Evolutionary conservation across 345 rosid species (phyloP).

Genomic region (Pelargonium nanum): DNA sequence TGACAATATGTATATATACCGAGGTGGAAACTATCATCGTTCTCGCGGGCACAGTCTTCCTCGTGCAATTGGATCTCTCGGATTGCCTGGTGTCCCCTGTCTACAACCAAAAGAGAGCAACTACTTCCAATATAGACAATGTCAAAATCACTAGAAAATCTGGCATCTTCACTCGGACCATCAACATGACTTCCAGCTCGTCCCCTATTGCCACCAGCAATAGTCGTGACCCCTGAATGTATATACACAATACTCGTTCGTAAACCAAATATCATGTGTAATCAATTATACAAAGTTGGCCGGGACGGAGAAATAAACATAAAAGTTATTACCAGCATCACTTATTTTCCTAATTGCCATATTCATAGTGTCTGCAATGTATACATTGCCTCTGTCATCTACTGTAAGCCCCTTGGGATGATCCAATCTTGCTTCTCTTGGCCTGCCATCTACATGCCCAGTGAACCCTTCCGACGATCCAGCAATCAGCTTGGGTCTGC

Average conservation of each 20-base stretch:
- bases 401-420: conserved; percentile 77
- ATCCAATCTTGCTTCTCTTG: conserved; percentile 70
- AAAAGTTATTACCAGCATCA: conserved; percentile 46
- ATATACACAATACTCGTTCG: background rate
- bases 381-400: conserved; percentile 86
- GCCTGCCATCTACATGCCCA: conserved; percentile 85
- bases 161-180: conserved; percentile 74
- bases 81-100: conserved; percentile 80
- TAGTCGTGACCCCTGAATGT: conserved; percentile 72
- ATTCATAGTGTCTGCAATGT: conserved; percentile 82
- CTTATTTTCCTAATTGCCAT: conserved; percentile 94
- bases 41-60: conserved; percentile 58
- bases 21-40: conserved; percentile 49
- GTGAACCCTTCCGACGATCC: conserved; percentile 82
- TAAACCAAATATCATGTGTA: too few species aligned
- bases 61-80: conserved; percentile 74
- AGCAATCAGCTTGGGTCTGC: conserved; percentile 73
- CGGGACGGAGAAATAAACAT: background rate
- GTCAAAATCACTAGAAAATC: conserved; percentile 82
- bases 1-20: conserved; percentile 26
- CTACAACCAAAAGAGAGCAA: conserved; percentile 77
- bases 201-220: conserved; percentile 74
- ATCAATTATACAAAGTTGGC: too few species aligned
- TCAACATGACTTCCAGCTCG: conserved; percentile 63
- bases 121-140: conserved; percentile 56